Percentiles rank a stretch among this genome's conserved stretches.
These are phyloP conservation scores for Tulasnella sp. DNA, from an alignment of 768 basidiomycete species.

Conservation along the genomic window DNA sequence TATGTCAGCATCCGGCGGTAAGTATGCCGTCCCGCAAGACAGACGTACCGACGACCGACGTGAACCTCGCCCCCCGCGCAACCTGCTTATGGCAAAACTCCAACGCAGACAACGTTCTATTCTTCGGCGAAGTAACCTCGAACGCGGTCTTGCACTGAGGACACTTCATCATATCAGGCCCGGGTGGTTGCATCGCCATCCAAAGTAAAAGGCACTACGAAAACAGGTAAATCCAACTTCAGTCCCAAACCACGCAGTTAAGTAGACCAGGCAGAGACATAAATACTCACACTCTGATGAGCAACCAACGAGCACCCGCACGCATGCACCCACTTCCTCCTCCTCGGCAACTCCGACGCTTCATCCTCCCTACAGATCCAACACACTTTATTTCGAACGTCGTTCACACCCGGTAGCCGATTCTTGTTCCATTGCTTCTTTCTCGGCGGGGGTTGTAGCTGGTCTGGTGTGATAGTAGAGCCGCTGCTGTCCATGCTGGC, in stretches of 20 bases:
- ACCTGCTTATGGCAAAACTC: conserved; percentile 15
- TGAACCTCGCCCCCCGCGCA: conserved; percentile 6
- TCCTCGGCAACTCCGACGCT: background rate
- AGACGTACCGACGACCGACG: conserved; percentile 10
- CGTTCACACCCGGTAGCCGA: conserved; percentile 16
- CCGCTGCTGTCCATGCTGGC: background rate
- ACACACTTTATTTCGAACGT: conserved; percentile 31
- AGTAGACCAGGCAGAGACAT: too few relatives aligned
- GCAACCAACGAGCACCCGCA: conserved; percentile 32
- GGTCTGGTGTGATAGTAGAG: background rate
- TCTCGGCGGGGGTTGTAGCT: background rate
- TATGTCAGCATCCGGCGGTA: background rate
- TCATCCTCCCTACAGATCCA: conserved; percentile 33
- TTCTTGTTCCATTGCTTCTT: conserved; percentile 7
- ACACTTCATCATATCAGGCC: conserved; percentile 20
- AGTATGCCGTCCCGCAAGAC: background rate
- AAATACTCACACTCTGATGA: conserved; percentile 24
- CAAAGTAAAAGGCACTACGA: conserved; percentile 29
- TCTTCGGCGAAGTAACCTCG: background rate
- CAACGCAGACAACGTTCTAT: background rate
- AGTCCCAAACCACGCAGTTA: background rate
- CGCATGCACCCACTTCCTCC: conserved; percentile 28
- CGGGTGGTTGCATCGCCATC: conserved; percentile 23
- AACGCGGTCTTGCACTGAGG: conserved; percentile 29
- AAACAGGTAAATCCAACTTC: background rate